Percentiles rank a stretch among this genome's conserved stretches.
These are phyloP conservation scores for Aspergillus sp. DNA, from an alignment of 2,329 filamentous ascomycete genomes.

Conservation along the genomic window DNA sequence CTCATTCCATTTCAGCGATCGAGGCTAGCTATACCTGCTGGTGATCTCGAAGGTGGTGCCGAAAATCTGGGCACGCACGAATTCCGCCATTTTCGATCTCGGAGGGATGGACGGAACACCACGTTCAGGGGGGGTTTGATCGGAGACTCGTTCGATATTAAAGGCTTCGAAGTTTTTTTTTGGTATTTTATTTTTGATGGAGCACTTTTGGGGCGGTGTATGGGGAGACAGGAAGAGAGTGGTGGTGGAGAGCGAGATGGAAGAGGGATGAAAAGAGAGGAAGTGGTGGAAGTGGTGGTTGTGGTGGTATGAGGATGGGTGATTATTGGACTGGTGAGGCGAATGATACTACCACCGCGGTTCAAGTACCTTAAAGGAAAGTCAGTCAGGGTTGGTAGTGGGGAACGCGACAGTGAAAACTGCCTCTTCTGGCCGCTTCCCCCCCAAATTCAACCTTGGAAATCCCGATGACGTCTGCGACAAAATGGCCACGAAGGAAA, in stretches of 20 bases:
- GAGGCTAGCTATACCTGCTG: slow-evolving; percentile 67
- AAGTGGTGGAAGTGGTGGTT: slow-evolving; percentile 2
- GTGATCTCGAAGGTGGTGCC: slow-evolving; percentile 99
- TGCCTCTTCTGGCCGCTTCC: slow-evolving; percentile 9
- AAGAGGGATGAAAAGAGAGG: not conserved
- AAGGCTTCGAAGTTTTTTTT: too few relatives aligned
- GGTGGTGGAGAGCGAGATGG: slow-evolving; percentile 8
- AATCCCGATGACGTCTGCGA: slow-evolving; percentile 33
- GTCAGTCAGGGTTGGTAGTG: slow-evolving; percentile 22
- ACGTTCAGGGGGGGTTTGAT: slow-evolving; percentile 6
- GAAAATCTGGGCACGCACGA: slow-evolving; percentile 98
- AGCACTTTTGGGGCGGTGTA: not conserved
- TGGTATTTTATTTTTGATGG: not conserved
- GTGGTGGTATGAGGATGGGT: not conserved
- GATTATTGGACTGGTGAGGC: not conserved
- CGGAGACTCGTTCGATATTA: not conserved
- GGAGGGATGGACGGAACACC: slow-evolving; percentile 13
- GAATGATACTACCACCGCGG: slow-evolving; percentile 1
- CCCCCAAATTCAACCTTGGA: slow-evolving; percentile 20
- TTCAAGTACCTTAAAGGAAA: slow-evolving; percentile 11
- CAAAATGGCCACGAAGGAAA: slow-evolving; percentile 17
- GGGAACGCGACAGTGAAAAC: slow-evolving; percentile 19
- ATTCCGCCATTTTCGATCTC: slow-evolving; percentile 82
- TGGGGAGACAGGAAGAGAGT: slow-evolving; percentile 4
- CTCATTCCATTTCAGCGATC: not conserved